A percentile compares a stretch with the other conserved stretches of the same genome.
These are phyloP conservation scores for Paracorniculantispora psalliotae DNA, from an alignment of 2,329 filamentous ascomycete genomes.

Conservation along the genomic window DNA sequence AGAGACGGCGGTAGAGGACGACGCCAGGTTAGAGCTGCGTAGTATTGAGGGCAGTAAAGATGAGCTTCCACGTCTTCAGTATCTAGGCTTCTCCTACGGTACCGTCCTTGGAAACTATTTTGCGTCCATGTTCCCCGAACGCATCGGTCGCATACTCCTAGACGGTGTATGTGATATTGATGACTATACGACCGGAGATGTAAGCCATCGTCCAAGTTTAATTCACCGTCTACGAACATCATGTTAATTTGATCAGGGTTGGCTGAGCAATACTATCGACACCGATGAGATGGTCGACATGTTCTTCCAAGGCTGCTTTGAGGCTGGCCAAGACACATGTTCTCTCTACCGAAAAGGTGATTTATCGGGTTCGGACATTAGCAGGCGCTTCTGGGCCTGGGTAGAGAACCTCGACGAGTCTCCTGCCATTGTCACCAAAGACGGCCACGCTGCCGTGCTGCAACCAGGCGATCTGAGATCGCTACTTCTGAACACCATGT, in stretches of 20 bases:
- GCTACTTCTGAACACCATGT: constrained; percentile 26
- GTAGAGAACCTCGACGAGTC: constrained; percentile 24
- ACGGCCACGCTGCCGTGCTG: constrained; percentile 23
- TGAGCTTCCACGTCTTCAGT: constrained; percentile 32
- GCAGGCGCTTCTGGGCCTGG: constrained; percentile 28
- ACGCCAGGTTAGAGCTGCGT: constrained; percentile 14
- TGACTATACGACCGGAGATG: constrained; percentile 30
- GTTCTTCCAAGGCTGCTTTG: constrained; percentile 34
- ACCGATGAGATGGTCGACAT: constrained; percentile 29
- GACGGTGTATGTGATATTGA: constrained; percentile 34
- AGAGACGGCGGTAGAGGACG: not conserved
- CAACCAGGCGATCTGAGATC: constrained; percentile 27
- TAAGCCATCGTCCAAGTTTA: too few relatives aligned
- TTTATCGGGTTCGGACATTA: constrained; percentile 24
- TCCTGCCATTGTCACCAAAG: constrained; percentile 22
- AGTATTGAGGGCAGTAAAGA: constrained; percentile 4
- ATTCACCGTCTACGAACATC: too few relatives aligned
- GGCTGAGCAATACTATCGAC: constrained; percentile 34
- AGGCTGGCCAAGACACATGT: constrained; percentile 23
- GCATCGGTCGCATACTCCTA: constrained; percentile 37
- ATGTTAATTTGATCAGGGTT: constrained; percentile 22
- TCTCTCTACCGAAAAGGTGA: constrained; percentile 25
- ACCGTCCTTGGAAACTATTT: constrained; percentile 32
- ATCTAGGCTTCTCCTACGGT: constrained; percentile 47
- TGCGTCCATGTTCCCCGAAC: constrained; percentile 31